A percentile compares a stretch with the other conserved stretches of the same genome.
Conservation (phyloP, 2,329 filamentous ascomycete genomes). For the Orbilia brochopaga region DNA sequence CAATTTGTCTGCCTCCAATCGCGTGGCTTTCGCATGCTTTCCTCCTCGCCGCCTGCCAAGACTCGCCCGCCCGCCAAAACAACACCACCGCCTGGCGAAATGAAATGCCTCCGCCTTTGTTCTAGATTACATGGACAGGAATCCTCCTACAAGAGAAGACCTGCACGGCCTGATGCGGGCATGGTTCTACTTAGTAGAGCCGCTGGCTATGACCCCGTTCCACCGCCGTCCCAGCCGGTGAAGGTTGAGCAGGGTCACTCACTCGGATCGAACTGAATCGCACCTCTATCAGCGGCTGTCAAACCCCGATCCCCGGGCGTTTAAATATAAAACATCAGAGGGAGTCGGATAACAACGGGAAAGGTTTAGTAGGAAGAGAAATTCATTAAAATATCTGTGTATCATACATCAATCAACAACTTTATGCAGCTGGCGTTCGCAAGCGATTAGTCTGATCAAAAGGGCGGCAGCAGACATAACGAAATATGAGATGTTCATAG, state of each 20-base stretch:
- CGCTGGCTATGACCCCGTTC: too few relatives aligned
- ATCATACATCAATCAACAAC: slow-evolving; percentile 46
- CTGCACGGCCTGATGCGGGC: too few relatives aligned
- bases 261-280: not conserved
- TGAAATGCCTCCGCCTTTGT: not conserved
- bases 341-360: slow-evolving; percentile 16
- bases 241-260: not conserved
- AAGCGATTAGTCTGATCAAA: slow-evolving; percentile 24
- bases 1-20: slow-evolving; percentile 24
- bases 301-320: slow-evolving; percentile 6
- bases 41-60: slow-evolving; percentile 34
- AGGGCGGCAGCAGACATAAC: too few relatives aligned
- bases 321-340: slow-evolving; percentile 18
- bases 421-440: slow-evolving; percentile 7
- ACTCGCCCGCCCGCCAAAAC: slow-evolving; percentile 20
- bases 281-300: not conserved
- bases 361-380: slow-evolving; percentile 12
- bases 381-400: slow-evolving; percentile 49
- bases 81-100: not conserved
- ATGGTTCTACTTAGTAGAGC: too few relatives aligned
- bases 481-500: too few relatives aligned
- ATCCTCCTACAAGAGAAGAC: not conserved
- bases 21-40: slow-evolving; percentile 19
- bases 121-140: not conserved
- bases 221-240: not conserved